Percentiles rank a stretch among this genome's conserved stretches.
These are phyloP conservation scores for Cucurbita moschata DNA, from an alignment of 306 rosid genomes.

Conservation along the genomic window DNA sequence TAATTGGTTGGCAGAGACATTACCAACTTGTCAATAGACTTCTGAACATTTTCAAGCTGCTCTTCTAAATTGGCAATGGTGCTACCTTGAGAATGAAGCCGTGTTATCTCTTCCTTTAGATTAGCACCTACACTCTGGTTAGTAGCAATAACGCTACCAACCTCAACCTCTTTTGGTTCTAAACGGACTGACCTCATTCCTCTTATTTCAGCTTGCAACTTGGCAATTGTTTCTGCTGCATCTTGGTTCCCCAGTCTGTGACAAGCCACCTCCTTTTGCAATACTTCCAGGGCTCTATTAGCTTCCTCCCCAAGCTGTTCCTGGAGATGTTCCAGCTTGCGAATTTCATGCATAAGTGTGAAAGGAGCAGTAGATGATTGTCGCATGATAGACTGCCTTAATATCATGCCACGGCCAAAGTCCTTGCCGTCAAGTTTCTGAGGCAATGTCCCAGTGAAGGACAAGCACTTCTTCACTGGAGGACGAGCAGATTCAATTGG, in stretches of 20 bases:
- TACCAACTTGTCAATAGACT: conserved; percentile 93
- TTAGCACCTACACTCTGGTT: conserved; percentile 88
- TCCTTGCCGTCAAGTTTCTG: conserved; percentile 36
- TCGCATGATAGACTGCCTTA: conserved; percentile 90
- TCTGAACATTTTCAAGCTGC: conserved; percentile 96
- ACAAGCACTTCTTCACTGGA: conserved; percentile 82
- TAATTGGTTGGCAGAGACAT: conserved; percentile 87
- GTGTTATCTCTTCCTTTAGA: conserved; percentile 90
- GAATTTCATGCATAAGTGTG: conserved; percentile 95
- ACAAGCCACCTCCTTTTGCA: conserved; percentile 97
- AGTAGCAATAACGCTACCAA: conserved; percentile 53
- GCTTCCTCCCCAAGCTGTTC: conserved; percentile 99
- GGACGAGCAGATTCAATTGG: conserved; percentile 39
- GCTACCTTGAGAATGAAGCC: conserved; percentile 98
- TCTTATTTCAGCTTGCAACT: conserved; percentile 85
- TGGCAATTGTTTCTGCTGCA: conserved; percentile 98
- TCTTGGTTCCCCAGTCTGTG: conserved; percentile 97
- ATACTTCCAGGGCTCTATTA: conserved; percentile 81
- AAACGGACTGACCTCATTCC: conserved; percentile 67
- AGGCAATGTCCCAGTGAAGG: conserved; percentile 51
- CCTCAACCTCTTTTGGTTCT: conserved; percentile 51
- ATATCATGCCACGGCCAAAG: conserved; percentile 25
- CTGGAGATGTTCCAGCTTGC: conserved; percentile 97
- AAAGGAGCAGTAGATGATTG: conserved; percentile 94
- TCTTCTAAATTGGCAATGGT: conserved; percentile 92